phyloP scores from a whole-genome alignment of 768 basidiomycete species.

The Lepiota subincarnata region DNA sequence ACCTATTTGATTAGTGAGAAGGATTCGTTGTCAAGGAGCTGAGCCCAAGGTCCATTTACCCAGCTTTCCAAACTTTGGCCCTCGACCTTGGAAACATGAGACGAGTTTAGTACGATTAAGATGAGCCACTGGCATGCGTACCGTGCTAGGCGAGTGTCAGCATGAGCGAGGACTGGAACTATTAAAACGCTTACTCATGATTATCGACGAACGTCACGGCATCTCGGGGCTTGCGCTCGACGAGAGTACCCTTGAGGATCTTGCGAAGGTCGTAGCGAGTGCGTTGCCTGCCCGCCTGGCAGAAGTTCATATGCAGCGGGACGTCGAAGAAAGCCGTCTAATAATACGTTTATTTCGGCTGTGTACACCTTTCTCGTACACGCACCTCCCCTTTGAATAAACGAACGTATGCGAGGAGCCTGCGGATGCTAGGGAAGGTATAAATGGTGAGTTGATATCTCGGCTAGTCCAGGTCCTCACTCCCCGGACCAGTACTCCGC shows the following conservation, averaged over 20 bases:
- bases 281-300: slow-evolving; percentile 66
- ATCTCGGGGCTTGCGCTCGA: slow-evolving; percentile 65
- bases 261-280: slow-evolving; percentile 70
- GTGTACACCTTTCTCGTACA: not conserved
- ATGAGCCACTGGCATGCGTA: slow-evolving; percentile 25
- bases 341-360: not conserved
- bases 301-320: slow-evolving; percentile 81
- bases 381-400: slow-evolving; percentile 63
- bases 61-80: slow-evolving; percentile 82
- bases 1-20: slow-evolving; percentile 42
- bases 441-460: slow-evolving; percentile 3
- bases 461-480: slow-evolving; percentile 33
- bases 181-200: slow-evolving; percentile 61
- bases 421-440: slow-evolving; percentile 35
- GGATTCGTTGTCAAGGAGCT: not conserved
- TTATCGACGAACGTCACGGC: slow-evolving; percentile 91
- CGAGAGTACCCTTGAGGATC: slow-evolving; percentile 67
- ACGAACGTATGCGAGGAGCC: slow-evolving; percentile 53
- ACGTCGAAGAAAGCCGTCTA: slow-evolving; percentile 91
- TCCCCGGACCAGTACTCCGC: slow-evolving; percentile 83
- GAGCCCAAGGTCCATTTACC: slow-evolving; percentile 43
- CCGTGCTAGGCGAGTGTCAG: slow-evolving; percentile 46
- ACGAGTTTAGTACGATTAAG: not conserved
- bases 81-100: slow-evolving; percentile 31
- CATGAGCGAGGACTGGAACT: slow-evolving; percentile 6